Conservation (phyloP, 1,139 yeast genomes). For the Geotrichum restrictum region DNA sequence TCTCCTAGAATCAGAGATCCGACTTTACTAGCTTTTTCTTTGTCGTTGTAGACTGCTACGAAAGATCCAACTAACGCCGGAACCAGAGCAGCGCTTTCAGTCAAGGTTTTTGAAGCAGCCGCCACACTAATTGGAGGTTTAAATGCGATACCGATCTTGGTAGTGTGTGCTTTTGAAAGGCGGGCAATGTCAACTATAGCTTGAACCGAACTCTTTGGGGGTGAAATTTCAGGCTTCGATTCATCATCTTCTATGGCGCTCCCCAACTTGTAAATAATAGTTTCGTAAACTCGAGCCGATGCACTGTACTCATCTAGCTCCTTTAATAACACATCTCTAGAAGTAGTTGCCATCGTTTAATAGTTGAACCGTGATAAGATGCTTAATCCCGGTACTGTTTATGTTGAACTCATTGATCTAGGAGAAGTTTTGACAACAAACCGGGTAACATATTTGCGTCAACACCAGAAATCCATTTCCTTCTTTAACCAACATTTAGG, state of each 20-base stretch:
- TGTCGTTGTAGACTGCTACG: constrained; percentile 7
- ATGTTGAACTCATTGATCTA: not conserved
- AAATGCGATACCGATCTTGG: constrained; percentile 73
- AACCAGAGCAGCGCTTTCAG: constrained; percentile 45
- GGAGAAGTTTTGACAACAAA: not conserved
- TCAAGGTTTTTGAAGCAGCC: constrained; percentile 54
- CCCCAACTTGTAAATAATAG: constrained; percentile 5
- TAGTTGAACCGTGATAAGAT: not conserved
- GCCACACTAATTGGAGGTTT: constrained; percentile 53
- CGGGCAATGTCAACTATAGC: constrained; percentile 54
- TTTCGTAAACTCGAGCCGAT: constrained; percentile 2
- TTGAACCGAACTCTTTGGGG: constrained; percentile 38
- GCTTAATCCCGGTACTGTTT: not conserved
- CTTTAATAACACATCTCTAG: constrained; percentile 3
- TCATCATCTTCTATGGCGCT: constrained; percentile 5
- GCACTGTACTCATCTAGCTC: constrained; percentile 7
- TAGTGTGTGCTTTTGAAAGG: constrained; percentile 69
- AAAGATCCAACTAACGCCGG: constrained; percentile 24
- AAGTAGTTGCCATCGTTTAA: not conserved
- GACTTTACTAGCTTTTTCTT: constrained; percentile 6
- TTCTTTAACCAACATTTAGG: too few species aligned
- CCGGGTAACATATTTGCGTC: not conserved
- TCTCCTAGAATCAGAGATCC: constrained; percentile 9
- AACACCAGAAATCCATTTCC: not conserved
- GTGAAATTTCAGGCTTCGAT: not conserved